A percentile compares a stretch with the other conserved stretches of the same genome.
phyloP scores from a whole-genome alignment of 257 asterid species.

The Ilex asprella region DNA sequence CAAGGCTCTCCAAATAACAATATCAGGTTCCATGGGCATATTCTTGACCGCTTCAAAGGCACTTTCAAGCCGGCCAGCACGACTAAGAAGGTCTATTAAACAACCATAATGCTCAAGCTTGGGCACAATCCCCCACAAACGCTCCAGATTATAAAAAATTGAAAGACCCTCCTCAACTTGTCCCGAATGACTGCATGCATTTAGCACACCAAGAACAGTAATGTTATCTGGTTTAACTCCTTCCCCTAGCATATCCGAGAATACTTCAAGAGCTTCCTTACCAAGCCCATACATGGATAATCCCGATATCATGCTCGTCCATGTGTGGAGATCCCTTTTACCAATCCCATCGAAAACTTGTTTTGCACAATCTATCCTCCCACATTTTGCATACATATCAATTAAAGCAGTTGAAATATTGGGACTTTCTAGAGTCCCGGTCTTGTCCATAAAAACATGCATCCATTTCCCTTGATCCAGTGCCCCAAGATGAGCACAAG shows the following conservation, averaged over 20 bases:
- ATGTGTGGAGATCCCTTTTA: conserved; percentile 41
- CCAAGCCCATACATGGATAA: too few species aligned
- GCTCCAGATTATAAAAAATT: conserved; percentile 24
- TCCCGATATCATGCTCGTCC: conserved; percentile 69
- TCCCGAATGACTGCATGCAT: conserved; percentile 56
- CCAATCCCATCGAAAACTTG: conserved; percentile 35
- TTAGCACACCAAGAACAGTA: too few species aligned
- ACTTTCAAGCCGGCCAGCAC: conserved; percentile 72
- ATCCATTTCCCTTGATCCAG: conserved; percentile 68
- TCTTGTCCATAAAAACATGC: conserved; percentile 34
- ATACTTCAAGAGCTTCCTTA: too few species aligned
- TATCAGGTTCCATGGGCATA: conserved; percentile 63
- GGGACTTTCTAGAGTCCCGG: conserved; percentile 23
- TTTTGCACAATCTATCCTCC: conserved; percentile 47
- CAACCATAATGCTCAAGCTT: conserved; percentile 79
- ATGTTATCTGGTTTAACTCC: too few species aligned
- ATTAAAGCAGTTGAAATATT: conserved; percentile 57
- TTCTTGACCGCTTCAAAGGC: conserved; percentile 49
- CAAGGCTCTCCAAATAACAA: conserved; percentile 67
- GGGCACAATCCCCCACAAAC: conserved; percentile 40
- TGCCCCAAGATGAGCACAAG: conserved; percentile 78
- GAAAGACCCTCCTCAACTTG: conserved; percentile 40
- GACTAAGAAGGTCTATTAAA: conserved; percentile 67
- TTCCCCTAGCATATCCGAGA: too few species aligned
- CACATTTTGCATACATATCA: conserved; percentile 90